Base-by-base conservation (phyloP, 1,284 basidiomycete species). In the Anthracocystis panici-leucophaei region DNA sequence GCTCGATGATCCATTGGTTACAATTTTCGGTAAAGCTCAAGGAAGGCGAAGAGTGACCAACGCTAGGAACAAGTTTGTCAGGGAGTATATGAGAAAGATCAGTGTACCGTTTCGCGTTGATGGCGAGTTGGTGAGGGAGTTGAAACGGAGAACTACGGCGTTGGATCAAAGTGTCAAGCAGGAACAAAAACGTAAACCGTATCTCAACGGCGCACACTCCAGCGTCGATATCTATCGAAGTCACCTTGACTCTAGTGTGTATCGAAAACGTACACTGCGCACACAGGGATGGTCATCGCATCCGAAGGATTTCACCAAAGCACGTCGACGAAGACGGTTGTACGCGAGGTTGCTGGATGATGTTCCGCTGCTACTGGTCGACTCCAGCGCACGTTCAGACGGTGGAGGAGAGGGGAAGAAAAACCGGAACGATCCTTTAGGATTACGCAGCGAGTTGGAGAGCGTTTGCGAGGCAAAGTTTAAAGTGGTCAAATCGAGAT, bases 201-300 rank as follows among this genome's bases (percentile, higher is more conserved):
- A 20, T 23, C 53, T 65, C 1, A 11, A 2, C 3, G 18, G 18
- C 7, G 72, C 72, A 6, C 40, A 21, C 9, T 1, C 5, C 2
- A 44, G 40, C 12, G 38, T 62, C 8, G 20, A 52, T 3, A 10
- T 2, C 6, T 67, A 57, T n/a, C 50, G 67, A 20, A 58, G 57
- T 10, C 31, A 41, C 7, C 44, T 75, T 25, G 6, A 53, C 1
- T 5, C 60, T 2, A 7, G 38, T 2, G 41, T 29, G 9, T 57
- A 65, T 20, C 64, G 73, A 1, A 67, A 57, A 12, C 45, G 40
- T 2, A n/a, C 21, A 0, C 31, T 60, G 2, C 49, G 67, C 0
- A 29, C 6, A 5, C 67, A 75, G 5, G 67, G 67, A n/a, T 75
- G 73, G 73, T 16, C 31, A 9, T 64, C 57, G 3, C 50, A 70